Evolutionary conservation across 2,329 filamentous ascomycete genomes (phyloP).

Genomic region (Diaporthe sp.): DNA sequence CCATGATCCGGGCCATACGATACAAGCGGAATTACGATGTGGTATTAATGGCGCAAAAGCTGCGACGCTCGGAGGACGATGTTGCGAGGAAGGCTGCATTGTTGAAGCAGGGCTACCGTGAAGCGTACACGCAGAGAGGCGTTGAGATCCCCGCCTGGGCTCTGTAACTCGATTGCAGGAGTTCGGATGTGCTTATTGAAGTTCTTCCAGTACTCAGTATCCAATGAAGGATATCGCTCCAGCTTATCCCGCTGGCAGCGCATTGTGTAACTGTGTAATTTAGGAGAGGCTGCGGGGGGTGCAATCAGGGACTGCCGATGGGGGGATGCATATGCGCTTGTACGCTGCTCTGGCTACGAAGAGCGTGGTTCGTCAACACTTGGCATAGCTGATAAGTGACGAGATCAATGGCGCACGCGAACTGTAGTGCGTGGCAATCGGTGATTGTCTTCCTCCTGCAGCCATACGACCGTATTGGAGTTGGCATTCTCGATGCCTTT

Average conservation of each 20-base stretch:
- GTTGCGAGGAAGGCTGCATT: slow-evolving; percentile 24
- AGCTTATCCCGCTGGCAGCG: background rate
- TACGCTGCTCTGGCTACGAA: background rate
- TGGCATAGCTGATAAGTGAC: too few species aligned
- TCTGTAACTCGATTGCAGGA: background rate
- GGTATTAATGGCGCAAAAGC: slow-evolving; percentile 17
- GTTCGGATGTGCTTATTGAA: background rate
- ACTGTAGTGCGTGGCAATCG: background rate
- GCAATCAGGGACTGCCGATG: background rate
- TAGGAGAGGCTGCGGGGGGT: background rate
- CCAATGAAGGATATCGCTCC: background rate
- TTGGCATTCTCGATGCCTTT: background rate
- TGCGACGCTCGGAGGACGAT: slow-evolving; percentile 16
- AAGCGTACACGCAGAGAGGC: slow-evolving; percentile 2
- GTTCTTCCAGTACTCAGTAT: background rate
- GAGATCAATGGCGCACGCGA: too few species aligned
- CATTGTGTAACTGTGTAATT: background rate
- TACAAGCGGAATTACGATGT: slow-evolving; percentile 14
- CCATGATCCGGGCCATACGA: background rate
- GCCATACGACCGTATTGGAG: background rate
- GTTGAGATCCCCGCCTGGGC: slow-evolving; percentile 27
- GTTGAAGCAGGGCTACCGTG: slow-evolving; percentile 22
- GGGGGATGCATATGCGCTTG: slow-evolving; percentile 20
- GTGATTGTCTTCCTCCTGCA: background rate
- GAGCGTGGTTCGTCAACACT: too few species aligned